Base-by-base conservation (phyloP, 1,284 basidiomycete species). In the Apiotrichum mycotoxinovorans region DNA sequence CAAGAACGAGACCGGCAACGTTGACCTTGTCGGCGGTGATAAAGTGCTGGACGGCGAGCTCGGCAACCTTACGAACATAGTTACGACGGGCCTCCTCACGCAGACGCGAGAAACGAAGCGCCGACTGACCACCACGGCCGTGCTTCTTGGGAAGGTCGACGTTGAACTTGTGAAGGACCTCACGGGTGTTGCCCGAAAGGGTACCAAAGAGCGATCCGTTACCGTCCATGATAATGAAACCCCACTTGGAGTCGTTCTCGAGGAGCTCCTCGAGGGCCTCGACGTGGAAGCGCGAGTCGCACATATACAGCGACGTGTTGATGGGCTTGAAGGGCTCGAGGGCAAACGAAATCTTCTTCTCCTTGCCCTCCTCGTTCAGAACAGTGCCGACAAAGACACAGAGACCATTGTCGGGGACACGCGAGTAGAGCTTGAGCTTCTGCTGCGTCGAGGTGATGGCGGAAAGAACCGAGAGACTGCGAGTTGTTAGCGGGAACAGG, bases 61-160 rank as follows among this genome's bases (percentile, higher is more conserved):
- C 95, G 53, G 95, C 94, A 58, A 98, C 94, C 79, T 99, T 99
- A 68, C 96, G 89, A 50, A 98, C 94, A 76, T 99, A 99, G 79
- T 98, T 99, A 86, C 98, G 95, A 56, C 96, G 87, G 72, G 97
- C 97, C 80, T 99, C 96, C 73, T 98, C 96, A 77, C 96, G 90
- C 57, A 99, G 86, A 85, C 96, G 95, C 41, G 95, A 91, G 86
- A 99, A 99, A 90, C 96, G 96, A 53, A 98, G 83, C 30, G 96
- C 96, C 60, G 96, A 99, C 79, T 99, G 96, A 80, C 96, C 96
- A 87, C 96, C 96, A 84, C 96, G 95, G 68, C 93, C 93, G 79
- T 98, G 96, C 83, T 99, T 99, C 83, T 98, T 99, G 51, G 96
- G 96, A 22, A 99, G 83, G 79, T 98, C 96, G 74, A 99, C 96